Base-by-base conservation (phyloP, 2,329 filamentous ascomycete genomes). In the Scedosporium aurantiacum region DNA sequence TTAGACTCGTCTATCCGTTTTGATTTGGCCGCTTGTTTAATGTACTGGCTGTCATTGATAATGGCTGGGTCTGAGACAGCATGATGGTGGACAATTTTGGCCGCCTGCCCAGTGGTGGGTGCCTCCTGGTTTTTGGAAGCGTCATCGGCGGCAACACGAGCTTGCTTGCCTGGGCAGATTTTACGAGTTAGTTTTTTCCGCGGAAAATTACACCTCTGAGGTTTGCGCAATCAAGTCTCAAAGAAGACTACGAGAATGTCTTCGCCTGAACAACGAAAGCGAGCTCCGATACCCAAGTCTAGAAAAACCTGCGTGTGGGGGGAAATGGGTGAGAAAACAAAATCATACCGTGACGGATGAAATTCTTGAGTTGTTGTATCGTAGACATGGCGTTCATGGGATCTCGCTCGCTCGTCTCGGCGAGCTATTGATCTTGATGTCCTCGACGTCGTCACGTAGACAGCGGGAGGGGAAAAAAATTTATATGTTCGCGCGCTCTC, bases 341-440 rank as follows among this genome's bases (percentile, higher is more conserved):
- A 14, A 23, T 69, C 78, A 62, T 77, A 86, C 83, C 93, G 80
- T 97, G 93, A 67, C 93, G 90, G 76, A 97, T 94, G 76, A 97
- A 95, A 76, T 97, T 97, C 78, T 97, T 97, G 69, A 97, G 84
- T 73, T 94, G 94, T 79, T 97, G 93, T 78, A 97, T 96, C 67
- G 83, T 85, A 70, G 83, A 85, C 83, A 86, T 85, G 68, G 64
- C 68, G 67, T 41, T 41, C 37, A 27, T 41, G 57, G 55, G 55
- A 40, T 18, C 45, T 50, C 45, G 27, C 16, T 58, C n/a, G n/a
- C 28, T 58, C 37, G 56, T 25, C 37, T 40, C 37, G 21, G 37
- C 32, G 28, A 43, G 32, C 56, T 58, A 2, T 50, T 23, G 45
- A 50, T 50, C 23, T 50, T 16, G 45, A 50, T 21, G 45, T 4